Conservation (phyloP, 23 red algal genomes). For the Chondrus crispus region DNA sequence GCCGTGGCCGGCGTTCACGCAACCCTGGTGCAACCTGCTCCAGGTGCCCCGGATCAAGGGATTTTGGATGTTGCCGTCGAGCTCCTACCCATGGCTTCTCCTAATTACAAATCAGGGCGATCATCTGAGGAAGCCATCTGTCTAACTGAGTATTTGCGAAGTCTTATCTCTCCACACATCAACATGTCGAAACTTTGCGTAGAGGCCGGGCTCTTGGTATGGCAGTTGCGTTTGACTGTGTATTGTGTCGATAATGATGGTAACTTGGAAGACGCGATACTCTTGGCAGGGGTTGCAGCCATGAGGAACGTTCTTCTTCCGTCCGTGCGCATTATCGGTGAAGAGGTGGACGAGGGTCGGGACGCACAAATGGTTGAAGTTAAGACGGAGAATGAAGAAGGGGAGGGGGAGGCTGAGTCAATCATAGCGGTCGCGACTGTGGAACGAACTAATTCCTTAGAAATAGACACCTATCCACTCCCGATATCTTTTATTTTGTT, state of each 20-base stretch:
- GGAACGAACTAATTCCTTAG: slow-evolving; percentile 18
- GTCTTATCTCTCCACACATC: slow-evolving; percentile 15
- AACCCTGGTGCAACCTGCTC: slow-evolving; percentile 28
- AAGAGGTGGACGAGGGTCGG: not conserved
- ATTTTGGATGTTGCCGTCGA: slow-evolving; percentile 33
- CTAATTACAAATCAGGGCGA: slow-evolving; percentile 13
- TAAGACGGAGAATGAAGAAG: not conserved
- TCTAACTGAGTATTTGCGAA: slow-evolving; percentile 43
- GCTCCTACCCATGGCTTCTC: slow-evolving; percentile 11
- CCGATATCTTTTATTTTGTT: slow-evolving; percentile 42
- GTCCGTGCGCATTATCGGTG: slow-evolving; percentile 31
- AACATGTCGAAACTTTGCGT: slow-evolving; percentile 37
- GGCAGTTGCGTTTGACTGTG: slow-evolving; percentile 35
- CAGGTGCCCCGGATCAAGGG: slow-evolving; percentile 31
- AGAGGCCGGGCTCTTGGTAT: slow-evolving; percentile 31
- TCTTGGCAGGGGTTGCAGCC: slow-evolving; percentile 48
- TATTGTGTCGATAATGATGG: slow-evolving; percentile 64
- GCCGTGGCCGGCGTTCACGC: slow-evolving; percentile 53
- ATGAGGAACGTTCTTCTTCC: slow-evolving; percentile 27
- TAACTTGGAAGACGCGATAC: slow-evolving; percentile 46
- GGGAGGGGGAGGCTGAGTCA: not conserved
- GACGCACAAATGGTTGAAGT: not conserved
- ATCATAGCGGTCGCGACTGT: slow-evolving; percentile 18
- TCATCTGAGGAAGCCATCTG: slow-evolving; percentile 24
- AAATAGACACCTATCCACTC: slow-evolving; percentile 40